These are phyloP conservation scores for Diplocarpon rosae DNA, from an alignment of 2,329 filamentous ascomycete species.

Conservation along the genomic window DNA sequence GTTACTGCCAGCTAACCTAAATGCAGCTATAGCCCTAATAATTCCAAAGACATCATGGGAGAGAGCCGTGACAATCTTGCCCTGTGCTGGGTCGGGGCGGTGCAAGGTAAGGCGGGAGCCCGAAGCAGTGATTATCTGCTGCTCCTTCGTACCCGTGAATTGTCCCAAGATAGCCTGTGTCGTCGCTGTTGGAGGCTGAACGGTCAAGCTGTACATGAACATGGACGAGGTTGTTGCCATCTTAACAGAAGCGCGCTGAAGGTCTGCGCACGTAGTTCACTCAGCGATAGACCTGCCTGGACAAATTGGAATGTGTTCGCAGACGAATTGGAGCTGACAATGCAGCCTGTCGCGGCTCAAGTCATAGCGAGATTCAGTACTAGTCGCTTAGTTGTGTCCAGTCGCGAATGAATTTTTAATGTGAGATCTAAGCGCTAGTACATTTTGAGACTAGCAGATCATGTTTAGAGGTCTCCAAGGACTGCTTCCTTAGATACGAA, in stretches of 20 bases:
- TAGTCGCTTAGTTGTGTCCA: not conserved
- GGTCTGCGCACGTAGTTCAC: constrained; percentile 20
- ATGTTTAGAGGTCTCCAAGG: not conserved
- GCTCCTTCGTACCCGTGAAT: constrained; percentile 91
- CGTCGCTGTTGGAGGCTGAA: constrained; percentile 83
- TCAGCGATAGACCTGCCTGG: not conserved
- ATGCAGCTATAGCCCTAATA: constrained; percentile 77
- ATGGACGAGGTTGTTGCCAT: constrained; percentile 99
- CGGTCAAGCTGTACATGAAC: constrained; percentile 96
- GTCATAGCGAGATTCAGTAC: constrained; percentile 6
- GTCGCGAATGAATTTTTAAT: not conserved
- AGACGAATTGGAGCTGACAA: constrained; percentile 14
- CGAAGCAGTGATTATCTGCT: constrained; percentile 90
- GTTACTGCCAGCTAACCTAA: constrained; percentile 82
- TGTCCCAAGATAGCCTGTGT: constrained; percentile 88
- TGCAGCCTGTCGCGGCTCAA: constrained; percentile 21
- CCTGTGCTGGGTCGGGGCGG: constrained; percentile 73
- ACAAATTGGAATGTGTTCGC: not conserved
- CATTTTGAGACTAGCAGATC: constrained; percentile 7
- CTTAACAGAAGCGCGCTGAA: constrained; percentile 21
- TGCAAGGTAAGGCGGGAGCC: constrained; percentile 83
- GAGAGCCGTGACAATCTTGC: constrained; percentile 74
- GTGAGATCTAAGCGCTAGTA: constrained; percentile 1
- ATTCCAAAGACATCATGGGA: constrained; percentile 96
- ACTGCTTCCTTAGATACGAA: not conserved